Conservation (phyloP, 208 protist species). For the Giardia muris region DNA sequence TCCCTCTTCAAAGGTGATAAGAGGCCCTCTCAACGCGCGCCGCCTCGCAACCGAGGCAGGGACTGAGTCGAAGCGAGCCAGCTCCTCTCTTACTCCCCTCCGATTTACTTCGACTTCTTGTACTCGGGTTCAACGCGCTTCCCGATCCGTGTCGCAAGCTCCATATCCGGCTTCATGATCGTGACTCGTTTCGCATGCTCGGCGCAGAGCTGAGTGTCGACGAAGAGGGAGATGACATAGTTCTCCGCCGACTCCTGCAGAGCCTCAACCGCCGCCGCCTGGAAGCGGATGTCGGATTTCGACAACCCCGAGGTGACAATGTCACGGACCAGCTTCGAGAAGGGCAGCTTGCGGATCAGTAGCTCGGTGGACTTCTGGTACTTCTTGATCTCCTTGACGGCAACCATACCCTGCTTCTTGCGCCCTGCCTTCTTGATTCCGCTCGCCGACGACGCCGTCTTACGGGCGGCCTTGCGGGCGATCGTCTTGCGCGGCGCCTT, state of each 20-base stretch:
- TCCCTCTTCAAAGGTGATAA: no score
- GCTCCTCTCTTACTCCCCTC: no score
- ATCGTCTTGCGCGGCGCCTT: conserved; percentile 81
- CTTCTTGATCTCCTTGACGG: conserved; percentile 85
- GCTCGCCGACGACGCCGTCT: conserved; percentile 55
- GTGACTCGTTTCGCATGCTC: conserved; percentile 64
- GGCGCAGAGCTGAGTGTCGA: conserved; percentile 65
- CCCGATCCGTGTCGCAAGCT: conserved; percentile 44
- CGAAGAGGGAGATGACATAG: conserved; percentile 67
- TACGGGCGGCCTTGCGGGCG: conserved; percentile 78
- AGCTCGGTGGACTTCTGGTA: conserved; percentile 92
- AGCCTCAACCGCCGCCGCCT: conserved; percentile 57
- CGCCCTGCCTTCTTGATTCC: conserved; percentile 79
- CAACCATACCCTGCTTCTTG: conserved; percentile 91
- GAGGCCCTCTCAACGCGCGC: no score
- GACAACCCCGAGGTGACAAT: conserved; percentile 56
- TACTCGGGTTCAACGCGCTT: conserved; percentile 5
- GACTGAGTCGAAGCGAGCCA: no score
- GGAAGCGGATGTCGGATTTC: conserved; percentile 58
- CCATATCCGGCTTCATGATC: conserved; percentile 58
- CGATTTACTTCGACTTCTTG: conserved; percentile 14
- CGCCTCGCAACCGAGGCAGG: no score
- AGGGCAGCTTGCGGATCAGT: conserved; percentile 91
- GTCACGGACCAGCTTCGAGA: conserved; percentile 93
- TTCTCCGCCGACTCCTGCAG: conserved; percentile 67